Conservation (phyloP, 2,329 filamentous ascomycete species). For the Penicillium sp. region DNA sequence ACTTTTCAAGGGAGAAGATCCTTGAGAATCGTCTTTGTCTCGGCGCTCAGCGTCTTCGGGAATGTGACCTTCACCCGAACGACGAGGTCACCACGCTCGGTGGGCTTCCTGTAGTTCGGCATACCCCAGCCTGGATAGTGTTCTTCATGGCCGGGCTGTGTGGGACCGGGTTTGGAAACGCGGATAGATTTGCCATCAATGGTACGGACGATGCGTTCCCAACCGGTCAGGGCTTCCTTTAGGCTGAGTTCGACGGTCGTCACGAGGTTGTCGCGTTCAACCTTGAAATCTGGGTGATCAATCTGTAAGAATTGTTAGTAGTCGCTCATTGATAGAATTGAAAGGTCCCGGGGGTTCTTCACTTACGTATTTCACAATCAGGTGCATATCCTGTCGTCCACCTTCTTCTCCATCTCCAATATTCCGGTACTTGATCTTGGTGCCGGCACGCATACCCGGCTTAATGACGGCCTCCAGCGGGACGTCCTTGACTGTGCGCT, state of each 20-base stretch:
- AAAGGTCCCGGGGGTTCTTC: background rate
- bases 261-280: constrained; percentile 85
- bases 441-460: constrained; percentile 90
- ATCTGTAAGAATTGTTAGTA: constrained; percentile 66
- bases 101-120: constrained; percentile 89
- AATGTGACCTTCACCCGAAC: constrained; percentile 93
- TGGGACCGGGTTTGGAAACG: constrained; percentile 80
- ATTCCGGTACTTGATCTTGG: constrained; percentile 96
- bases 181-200: constrained; percentile 88
- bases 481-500: constrained; percentile 83
- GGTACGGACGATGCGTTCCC: constrained; percentile 86
- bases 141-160: constrained; percentile 80
- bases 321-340: background rate
- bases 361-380: constrained; percentile 89
- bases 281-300: constrained; percentile 79
- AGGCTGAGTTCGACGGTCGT: constrained; percentile 79
- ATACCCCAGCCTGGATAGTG: constrained; percentile 85
- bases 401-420: constrained; percentile 98
- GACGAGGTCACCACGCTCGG: constrained; percentile 81
- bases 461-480: constrained; percentile 96
- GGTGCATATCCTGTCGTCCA: constrained; percentile 91
- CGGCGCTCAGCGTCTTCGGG: constrained; percentile 72
- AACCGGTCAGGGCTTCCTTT: constrained; percentile 93
- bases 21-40: constrained; percentile 79
- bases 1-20: constrained; percentile 66